phyloP scores from a whole-genome alignment of 108 stramenopile species.

The Cyclotella baltica region DNA sequence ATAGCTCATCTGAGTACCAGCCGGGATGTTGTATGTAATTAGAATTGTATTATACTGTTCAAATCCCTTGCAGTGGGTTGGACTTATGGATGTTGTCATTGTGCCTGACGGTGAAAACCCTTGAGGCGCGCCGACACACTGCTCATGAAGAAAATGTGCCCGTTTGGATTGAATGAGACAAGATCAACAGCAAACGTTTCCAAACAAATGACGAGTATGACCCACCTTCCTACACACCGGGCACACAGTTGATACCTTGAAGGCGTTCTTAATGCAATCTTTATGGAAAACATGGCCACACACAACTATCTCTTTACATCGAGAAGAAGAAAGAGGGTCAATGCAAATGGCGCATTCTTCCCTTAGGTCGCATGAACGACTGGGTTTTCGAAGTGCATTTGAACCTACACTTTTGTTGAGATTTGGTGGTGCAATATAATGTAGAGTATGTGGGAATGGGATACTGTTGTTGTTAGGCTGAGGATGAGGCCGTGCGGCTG shows the following conservation, averaged over 20 bases:
- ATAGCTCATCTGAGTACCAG: slow-evolving; percentile 49
- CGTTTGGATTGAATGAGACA: neutral
- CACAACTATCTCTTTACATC: neutral
- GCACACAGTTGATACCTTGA: slow-evolving; percentile 5
- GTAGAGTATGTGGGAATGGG: slow-evolving; percentile 25
- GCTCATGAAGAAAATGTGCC: neutral
- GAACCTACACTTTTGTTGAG: neutral
- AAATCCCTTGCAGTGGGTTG: slow-evolving; percentile 6
- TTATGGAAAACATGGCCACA: slow-evolving; percentile 46
- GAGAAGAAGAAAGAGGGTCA: neutral
- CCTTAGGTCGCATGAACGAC: slow-evolving; percentile 1
- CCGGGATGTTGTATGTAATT: slow-evolving; percentile 48
- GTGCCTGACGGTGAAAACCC: slow-evolving; percentile 56
- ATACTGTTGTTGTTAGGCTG: too few species aligned
- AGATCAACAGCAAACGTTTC: too few species aligned
- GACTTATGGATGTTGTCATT: slow-evolving; percentile 32
- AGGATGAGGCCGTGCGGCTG: too few species aligned
- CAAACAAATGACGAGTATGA: too few species aligned
- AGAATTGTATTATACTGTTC: neutral
- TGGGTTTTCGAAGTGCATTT: neutral
- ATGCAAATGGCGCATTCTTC: slow-evolving; percentile 17
- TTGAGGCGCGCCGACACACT: slow-evolving; percentile 28
- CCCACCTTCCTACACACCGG: slow-evolving; percentile 28
- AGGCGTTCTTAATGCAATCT: slow-evolving; percentile 41
- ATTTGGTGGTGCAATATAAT: neutral